A percentile compares a stretch with the other conserved stretches of the same genome.
These are phyloP conservation scores for Calonectria pauciramosa DNA, from an alignment of 2,329 filamentous ascomycete species.

Conservation along the genomic window DNA sequence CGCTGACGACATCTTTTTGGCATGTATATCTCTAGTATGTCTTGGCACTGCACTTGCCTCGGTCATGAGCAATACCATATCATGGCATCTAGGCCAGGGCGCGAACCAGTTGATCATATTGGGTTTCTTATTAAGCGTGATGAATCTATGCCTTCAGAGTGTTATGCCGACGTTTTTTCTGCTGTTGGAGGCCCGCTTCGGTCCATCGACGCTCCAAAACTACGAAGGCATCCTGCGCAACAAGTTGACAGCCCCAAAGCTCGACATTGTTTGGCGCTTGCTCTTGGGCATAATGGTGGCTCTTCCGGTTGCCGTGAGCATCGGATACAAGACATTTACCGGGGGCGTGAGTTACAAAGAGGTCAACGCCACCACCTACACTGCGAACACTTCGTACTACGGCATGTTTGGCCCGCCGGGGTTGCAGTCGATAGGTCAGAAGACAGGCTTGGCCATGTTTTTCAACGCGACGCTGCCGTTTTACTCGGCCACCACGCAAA, in stretches of 20 bases:
- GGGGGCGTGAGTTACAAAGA: not conserved
- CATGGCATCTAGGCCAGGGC: not conserved
- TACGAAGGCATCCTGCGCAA: slow-evolving; percentile 12
- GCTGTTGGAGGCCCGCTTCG: not conserved
- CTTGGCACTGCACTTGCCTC: not conserved
- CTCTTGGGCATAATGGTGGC: not conserved
- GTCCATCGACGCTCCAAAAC: not conserved
- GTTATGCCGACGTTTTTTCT: not conserved
- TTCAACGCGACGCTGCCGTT: slow-evolving; percentile 20
- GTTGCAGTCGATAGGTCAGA: not conserved
- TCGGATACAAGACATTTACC: slow-evolving; percentile 6
- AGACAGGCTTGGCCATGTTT: slow-evolving; percentile 3
- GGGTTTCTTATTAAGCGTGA: not conserved
- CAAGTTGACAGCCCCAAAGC: not conserved
- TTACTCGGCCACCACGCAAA: not conserved
- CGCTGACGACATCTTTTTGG: not conserved
- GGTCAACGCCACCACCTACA: not conserved
- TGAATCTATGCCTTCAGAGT: slow-evolving; percentile 8
- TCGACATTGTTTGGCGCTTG: not conserved
- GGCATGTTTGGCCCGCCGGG: slow-evolving; percentile 13
- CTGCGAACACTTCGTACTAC: not conserved
- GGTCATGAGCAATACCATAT: not conserved
- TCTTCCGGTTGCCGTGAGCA: not conserved
- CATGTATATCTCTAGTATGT: not conserved
- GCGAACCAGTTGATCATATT: not conserved